Percentiles rank a stretch among this genome's conserved stretches.
Evolutionary conservation across 148 eudicot species (phyloP).

Genomic region (Suaeda aralocaspica): DNA sequence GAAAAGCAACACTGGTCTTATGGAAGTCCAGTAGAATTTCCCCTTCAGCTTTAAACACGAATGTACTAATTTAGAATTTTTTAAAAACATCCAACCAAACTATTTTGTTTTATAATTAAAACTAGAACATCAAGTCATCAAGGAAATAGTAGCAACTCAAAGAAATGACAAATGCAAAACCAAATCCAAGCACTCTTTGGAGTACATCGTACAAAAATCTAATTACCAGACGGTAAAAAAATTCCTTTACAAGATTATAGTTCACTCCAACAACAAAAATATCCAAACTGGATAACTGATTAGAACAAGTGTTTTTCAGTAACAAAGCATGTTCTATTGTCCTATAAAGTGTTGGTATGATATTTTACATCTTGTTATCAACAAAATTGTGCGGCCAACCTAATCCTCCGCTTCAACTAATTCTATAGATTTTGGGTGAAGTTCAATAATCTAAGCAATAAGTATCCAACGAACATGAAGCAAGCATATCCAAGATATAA

Average conservation of each 20-base stretch:
- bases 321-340: too few relatives aligned
- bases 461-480: background rate
- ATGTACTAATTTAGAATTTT: background rate
- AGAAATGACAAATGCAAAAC: background rate
- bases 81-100: background rate
- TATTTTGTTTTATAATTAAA: background rate
- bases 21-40: too few relatives aligned
- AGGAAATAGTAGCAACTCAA: background rate
- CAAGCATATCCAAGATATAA: conserved; percentile 9
- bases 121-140: background rate
- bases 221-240: background rate
- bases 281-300: background rate
- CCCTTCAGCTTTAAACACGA: too few relatives aligned
- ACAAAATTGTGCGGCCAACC: background rate
- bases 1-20: too few relatives aligned
- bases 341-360: background rate
- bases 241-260: background rate
- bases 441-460: background rate
- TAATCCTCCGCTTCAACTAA: too few relatives aligned
- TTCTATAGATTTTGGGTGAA: background rate
- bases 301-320: too few relatives aligned
- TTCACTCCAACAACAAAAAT: background rate
- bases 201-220: background rate
- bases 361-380: background rate
- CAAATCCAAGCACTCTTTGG: background rate